These are phyloP conservation scores for Spathaspora boniae DNA, from an alignment of 805 yeast genomes.

Conservation along the genomic window DNA sequence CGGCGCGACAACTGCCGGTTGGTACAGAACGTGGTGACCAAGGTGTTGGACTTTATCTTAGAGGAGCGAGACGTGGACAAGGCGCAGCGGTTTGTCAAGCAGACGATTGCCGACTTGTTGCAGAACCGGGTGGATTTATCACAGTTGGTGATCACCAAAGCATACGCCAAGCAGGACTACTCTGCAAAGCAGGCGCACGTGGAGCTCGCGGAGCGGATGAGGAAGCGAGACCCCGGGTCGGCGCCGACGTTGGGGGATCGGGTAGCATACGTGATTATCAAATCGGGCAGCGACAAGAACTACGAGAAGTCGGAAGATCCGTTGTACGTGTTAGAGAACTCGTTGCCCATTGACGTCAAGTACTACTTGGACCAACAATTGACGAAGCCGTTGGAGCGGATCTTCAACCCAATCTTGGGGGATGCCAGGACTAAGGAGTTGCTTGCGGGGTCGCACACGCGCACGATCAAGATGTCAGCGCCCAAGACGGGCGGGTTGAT, in stretches of 20 bases:
- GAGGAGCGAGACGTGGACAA: slow-evolving; percentile 84
- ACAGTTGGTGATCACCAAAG: slow-evolving; percentile 89
- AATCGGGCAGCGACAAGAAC: slow-evolving; percentile 75
- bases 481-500: slow-evolving; percentile 84
- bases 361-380: slow-evolving; percentile 91
- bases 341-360: slow-evolving; percentile 89
- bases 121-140: slow-evolving; percentile 92
- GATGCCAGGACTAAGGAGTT: slow-evolving; percentile 77
- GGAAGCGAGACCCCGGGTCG: slow-evolving; percentile 93
- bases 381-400: slow-evolving; percentile 87
- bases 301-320: slow-evolving; percentile 98
- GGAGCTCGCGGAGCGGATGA: slow-evolving; percentile 93
- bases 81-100: slow-evolving; percentile 82
- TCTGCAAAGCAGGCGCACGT: slow-evolving; percentile 97
- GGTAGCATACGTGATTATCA: slow-evolving; percentile 91
- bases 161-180: slow-evolving; percentile 83
- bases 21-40: slow-evolving; percentile 92
- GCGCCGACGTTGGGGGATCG: slow-evolving; percentile 98
- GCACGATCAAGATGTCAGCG: slow-evolving; percentile 68
- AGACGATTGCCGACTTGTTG: slow-evolving; percentile 81
- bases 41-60: slow-evolving; percentile 77
- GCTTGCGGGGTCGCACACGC: slow-evolving; percentile 78
- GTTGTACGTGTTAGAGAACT: slow-evolving; percentile 83
- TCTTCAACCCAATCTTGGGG: slow-evolving; percentile 93
- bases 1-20: slow-evolving; percentile 95